Base-by-base conservation (phyloP, 2,329 filamentous ascomycete species). In the Colletotrichum karsti region DNA sequence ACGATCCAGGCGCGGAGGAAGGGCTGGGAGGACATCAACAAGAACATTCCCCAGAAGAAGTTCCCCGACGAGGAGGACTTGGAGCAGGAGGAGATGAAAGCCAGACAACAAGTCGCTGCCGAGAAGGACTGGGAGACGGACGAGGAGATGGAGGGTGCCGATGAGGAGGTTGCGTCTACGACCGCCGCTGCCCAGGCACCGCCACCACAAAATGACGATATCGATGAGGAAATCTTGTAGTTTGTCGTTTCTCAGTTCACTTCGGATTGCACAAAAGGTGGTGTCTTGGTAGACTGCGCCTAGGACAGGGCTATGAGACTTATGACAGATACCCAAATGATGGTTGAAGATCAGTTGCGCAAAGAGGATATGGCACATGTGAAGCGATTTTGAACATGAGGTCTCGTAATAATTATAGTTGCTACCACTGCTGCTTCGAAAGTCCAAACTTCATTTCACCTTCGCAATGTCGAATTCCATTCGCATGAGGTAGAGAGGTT, bases 21-120 rank as follows among this genome's bases (percentile, higher is more conserved):
- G 75, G 78, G 79, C 4, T 91, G 88, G 88, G 87, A 90, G 2
- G 84, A 88, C 7, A 80, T 90, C 72, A 91, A 90, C 75, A 83
- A 81, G 72, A 28, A 63, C 5, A 37, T 50, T 20, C 53, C 20
- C 10, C 30, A 22, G n/a, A 63, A 61, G 39, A 69, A 69, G 44
- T 63, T 70, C 9, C 60, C 70, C n/a, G 41, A 51, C 12, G 75
- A 73, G n/a, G 74, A 69, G n/a, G 73, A 74, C 15, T 72, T 61
- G 2, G 60, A 75, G 37, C 72, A 64, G 30, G 74, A 72, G 4
- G 65, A 60, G 50, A 67, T 28, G 26, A 72, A 70, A 20, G 57
- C 69, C 20, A 59, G 71, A 9, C 33, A 42, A 5, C 73, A 66
- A 18, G 73, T 72, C 24, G 57, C 73, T 26, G 72, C 68, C 22